These are phyloP conservation scores for Coniochaeta sp. DNA, from an alignment of 2,329 filamentous ascomycete genomes.

Conservation along the genomic window DNA sequence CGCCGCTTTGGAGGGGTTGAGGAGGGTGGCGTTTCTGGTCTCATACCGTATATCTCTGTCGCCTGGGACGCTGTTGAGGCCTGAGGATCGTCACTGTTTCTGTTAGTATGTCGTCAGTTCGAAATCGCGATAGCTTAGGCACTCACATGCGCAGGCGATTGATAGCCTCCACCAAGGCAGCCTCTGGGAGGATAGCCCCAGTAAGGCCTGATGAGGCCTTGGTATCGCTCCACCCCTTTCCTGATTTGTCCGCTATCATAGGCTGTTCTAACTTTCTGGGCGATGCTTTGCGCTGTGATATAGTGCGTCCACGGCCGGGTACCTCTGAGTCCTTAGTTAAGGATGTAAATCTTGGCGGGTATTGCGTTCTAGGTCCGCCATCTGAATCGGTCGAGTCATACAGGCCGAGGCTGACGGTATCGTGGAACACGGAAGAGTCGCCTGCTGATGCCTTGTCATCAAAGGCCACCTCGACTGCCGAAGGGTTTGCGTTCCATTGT, in stretches of 20 bases:
- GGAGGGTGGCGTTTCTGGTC: conserved; percentile 10
- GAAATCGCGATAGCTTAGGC: background rate
- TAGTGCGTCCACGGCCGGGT: background rate
- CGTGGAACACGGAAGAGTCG: conserved; percentile 9
- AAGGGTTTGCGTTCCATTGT: conserved; percentile 7
- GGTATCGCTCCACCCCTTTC: background rate
- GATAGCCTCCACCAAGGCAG: background rate
- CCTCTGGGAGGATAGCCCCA: background rate
- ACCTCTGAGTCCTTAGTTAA: background rate
- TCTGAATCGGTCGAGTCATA: conserved; percentile 8
- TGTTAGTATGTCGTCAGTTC: background rate
- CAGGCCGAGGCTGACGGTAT: conserved; percentile 5
- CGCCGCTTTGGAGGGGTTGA: conserved; percentile 6
- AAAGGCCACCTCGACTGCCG: conserved; percentile 14
- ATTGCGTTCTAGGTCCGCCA: background rate
- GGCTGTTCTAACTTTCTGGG: background rate
- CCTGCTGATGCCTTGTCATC: conserved; percentile 12
- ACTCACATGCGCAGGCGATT: background rate
- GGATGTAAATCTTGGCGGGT: background rate
- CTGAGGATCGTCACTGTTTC: background rate
- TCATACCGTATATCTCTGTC: background rate
- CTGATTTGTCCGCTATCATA: background rate
- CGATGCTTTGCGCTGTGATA: background rate
- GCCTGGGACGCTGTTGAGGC: background rate
- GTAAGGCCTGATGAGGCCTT: background rate